Evolutionary conservation across 495 filamentous ascomycete genomes (phyloP), one percentile per base, ranked within the genome.

Genomic region (Talaromyces stipitatus): DNA sequence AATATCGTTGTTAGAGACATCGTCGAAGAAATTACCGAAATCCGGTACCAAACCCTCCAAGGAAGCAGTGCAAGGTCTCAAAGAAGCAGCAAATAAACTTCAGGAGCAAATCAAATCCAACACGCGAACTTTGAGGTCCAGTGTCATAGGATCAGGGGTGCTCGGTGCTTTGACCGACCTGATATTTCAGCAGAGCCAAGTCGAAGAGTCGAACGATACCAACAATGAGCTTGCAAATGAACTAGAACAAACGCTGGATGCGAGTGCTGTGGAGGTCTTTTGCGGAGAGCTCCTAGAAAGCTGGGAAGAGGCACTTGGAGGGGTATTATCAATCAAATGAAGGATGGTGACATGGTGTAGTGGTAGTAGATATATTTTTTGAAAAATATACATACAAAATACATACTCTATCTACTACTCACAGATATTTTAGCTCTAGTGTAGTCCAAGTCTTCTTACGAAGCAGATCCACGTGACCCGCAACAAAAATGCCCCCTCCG

Each of bases 221-320:
- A 58, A 60, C 7, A 50, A 65, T n/a, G 63, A 70, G 28, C 66
- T 74, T 38, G 66, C 65, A 11, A 55, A 61, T 8, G 65, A 66
- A 18, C 30, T 77, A 7, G 65, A 72, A 18, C 59, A 67, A n/a
- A 65, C 64, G 18, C 30, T 76, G 32, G 70, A 75, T 29, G 60
- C 60, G 41, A 65, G 72, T 20, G 63, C 62, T 4, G 51, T 77
- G 48, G 75, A 78, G 56, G 14, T 77, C 33, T 74, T 75, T 60
- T 74, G 69, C 54, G 73, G 69, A 20, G 63, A 70, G 41, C 57
- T 78, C 62, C 74, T 72, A 67, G 74, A 78, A 50, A 77, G 75
- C 59, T 78, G 75, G 75, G 72, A 75, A 38, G 72, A 75, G 43
- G 73, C 63, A 12, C 66, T 78, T 23, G 66, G 69, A 16, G 74